Percentiles rank a stretch among this genome's conserved stretches.
Evolutionary conservation across 1,139 yeast genomes (phyloP).

Genomic region (Kurtzmaniella quercitrusa): DNA sequence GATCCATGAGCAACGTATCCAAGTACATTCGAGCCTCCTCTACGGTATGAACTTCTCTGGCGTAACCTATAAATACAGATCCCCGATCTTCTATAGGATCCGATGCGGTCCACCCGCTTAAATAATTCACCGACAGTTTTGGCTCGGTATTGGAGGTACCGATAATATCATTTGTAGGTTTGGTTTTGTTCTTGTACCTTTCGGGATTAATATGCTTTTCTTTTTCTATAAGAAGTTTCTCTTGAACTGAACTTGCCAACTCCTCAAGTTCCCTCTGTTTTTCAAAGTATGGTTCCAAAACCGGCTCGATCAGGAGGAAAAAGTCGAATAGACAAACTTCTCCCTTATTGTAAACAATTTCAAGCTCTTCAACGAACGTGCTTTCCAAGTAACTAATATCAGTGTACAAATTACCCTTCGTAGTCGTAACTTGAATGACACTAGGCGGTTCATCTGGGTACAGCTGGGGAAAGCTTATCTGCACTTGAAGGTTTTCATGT

Average conservation of each 20-base stretch:
- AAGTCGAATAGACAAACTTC: conserved; percentile 80
- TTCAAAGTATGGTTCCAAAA: conserved; percentile 36
- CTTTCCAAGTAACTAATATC: conserved; percentile 43
- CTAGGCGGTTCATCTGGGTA: conserved; percentile 70
- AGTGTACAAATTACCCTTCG: conserved; percentile 25
- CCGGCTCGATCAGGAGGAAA: conserved; percentile 58
- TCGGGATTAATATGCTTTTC: conserved; percentile 4
- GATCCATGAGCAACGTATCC: conserved; percentile 54
- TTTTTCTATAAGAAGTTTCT: conserved; percentile 1
- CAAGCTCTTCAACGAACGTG: conserved; percentile 47
- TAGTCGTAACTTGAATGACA: conserved; percentile 46
- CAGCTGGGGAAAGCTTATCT: conserved; percentile 60
- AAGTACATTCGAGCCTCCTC: conserved; percentile 60
- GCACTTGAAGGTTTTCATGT: conserved; percentile 52
- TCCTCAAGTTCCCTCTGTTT: conserved; percentile 9
- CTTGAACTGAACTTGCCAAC: conserved; percentile 15
- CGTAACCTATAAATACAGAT: conserved; percentile 81
- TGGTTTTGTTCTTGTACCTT: not conserved
- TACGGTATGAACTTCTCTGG: conserved; percentile 55
- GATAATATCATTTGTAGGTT: not conserved
- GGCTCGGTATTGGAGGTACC: not conserved
- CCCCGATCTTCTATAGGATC: conserved; percentile 80
- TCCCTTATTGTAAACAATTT: conserved; percentile 48
- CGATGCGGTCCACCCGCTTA: conserved; percentile 70
- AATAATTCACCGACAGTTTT: conserved; percentile 28